Percentiles rank a stretch among this genome's conserved stretches.
phyloP scores from a whole-genome alignment of 306 rosid genomes.

The Biancaea sappan region DNA sequence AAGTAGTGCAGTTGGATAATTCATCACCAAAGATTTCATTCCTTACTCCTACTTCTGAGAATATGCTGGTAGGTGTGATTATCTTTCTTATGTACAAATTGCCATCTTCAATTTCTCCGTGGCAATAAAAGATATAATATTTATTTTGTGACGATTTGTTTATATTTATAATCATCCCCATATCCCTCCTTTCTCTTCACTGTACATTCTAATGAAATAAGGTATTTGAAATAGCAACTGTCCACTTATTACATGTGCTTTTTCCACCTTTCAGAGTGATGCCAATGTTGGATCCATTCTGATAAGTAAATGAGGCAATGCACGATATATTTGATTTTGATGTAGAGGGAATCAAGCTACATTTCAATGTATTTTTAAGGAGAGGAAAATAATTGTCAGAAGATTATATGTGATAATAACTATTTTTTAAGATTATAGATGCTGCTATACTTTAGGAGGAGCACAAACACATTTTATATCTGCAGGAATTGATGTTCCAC shows the following conservation, averaged over 20 bases:
- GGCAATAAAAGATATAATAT: constrained; percentile 8
- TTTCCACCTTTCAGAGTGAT: neutral
- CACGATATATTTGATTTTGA: neutral
- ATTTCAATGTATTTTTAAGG: constrained; percentile 18
- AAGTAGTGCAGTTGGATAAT: constrained; percentile 58
- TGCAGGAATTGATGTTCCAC: constrained; percentile 77
- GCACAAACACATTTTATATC: constrained; percentile 19
- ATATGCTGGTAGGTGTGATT: constrained; percentile 70
- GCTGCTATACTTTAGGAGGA: constrained; percentile 1
- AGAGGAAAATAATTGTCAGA: neutral
- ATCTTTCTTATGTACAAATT: constrained; percentile 9
- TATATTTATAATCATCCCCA: neutral
- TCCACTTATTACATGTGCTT: neutral
- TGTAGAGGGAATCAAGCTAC: neutral
- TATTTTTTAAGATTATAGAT: constrained; percentile 1
- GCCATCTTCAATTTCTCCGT: constrained; percentile 9
- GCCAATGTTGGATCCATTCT: neutral
- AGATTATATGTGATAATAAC: neutral
- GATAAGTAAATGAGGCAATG: neutral
- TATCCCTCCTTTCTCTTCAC: neutral
- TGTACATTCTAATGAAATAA: neutral
- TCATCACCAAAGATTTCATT: constrained; percentile 74
- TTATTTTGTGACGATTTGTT: constrained; percentile 11
- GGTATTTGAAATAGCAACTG: constrained; percentile 13
- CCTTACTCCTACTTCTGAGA: constrained; percentile 87